These are phyloP conservation scores for Bombardia bombarda DNA, from an alignment of 495 filamentous ascomycete genomes.

Conservation along the genomic window DNA sequence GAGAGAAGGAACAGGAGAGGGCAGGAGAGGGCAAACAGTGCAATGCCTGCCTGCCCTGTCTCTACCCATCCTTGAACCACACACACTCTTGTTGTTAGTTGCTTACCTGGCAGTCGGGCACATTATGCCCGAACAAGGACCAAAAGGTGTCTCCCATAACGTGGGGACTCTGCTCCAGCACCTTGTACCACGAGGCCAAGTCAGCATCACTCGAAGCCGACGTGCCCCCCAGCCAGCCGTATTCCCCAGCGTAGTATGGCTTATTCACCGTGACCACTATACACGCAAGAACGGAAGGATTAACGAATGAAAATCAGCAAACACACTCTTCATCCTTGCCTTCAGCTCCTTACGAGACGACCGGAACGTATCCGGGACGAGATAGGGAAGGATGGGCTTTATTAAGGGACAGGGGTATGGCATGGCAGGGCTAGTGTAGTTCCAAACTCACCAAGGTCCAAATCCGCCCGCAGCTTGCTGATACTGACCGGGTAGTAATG, in stretches of 20 bases:
- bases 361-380: no score
- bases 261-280: slow-evolving; percentile 27
- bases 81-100: no score
- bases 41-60: no score
- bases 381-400: no score
- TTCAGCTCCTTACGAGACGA: no score
- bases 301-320: neutral
- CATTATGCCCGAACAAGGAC: slow-evolving; percentile 45
- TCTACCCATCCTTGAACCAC: no score
- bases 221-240: slow-evolving; percentile 41
- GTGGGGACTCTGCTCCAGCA: slow-evolving; percentile 34
- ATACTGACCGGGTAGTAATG: slow-evolving; percentile 46
- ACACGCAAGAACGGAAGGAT: neutral
- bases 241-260: slow-evolving; percentile 44
- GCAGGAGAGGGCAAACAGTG: neutral
- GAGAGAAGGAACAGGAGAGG: neutral
- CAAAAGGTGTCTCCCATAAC: slow-evolving; percentile 41
- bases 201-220: slow-evolving; percentile 17
- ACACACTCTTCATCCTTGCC: no score
- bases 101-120: slow-evolving; percentile 40
- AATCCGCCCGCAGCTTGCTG: slow-evolving; percentile 32
- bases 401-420: neutral
- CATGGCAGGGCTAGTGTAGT: neutral
- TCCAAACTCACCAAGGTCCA: slow-evolving; percentile 27
- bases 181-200: slow-evolving; percentile 34